Evolutionary conservation across 1,284 basidiomycete genomes (phyloP).

Genomic region (Kalmanozyma brasiliensis): DNA sequence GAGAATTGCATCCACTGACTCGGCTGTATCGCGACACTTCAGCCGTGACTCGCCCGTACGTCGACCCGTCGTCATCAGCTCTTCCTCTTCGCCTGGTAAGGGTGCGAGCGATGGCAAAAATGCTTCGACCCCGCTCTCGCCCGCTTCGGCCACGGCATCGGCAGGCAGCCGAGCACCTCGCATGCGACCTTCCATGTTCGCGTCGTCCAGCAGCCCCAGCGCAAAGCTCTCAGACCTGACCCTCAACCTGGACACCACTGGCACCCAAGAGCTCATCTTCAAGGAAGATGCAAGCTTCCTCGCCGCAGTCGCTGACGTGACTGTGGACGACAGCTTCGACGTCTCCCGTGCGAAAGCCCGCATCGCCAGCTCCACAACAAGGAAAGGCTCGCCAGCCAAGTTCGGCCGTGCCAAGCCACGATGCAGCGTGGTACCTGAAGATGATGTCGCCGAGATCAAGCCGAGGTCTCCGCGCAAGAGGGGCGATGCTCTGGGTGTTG

Average conservation of each 20-base stretch:
- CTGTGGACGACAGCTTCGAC: constrained; percentile 46
- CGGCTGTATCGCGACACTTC: constrained; percentile 14
- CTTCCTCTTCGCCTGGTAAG: constrained; percentile 19
- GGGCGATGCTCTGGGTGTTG: constrained; percentile 19
- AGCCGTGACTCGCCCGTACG: constrained; percentile 27
- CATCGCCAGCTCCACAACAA: constrained; percentile 5
- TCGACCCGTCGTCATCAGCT: constrained; percentile 26
- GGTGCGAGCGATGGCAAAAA: constrained; percentile 1
- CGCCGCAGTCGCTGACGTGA: constrained; percentile 35
- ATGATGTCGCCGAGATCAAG: constrained; percentile 16
- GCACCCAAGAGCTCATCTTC: constrained; percentile 29
- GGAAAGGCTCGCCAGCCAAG: constrained; percentile 28
- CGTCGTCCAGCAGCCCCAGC: constrained; percentile 23
- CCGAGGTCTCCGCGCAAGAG: constrained; percentile 8
- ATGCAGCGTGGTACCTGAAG: constrained; percentile 38
- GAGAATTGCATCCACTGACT: constrained; percentile 27
- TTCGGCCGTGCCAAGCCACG: constrained; percentile 13
- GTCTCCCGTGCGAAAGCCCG: constrained; percentile 28
- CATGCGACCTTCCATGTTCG: constrained; percentile 19
- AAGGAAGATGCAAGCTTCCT: constrained; percentile 39
- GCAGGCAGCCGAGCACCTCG: constrained; percentile 5
- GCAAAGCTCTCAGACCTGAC: constrained; percentile 37
- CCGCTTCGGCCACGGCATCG: constrained; percentile 6
- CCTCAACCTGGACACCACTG: constrained; percentile 26
- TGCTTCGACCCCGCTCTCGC: constrained; percentile 28